phyloP scores from a whole-genome alignment of 108 stramenopile genomes.

The Parmales sp. region DNA sequence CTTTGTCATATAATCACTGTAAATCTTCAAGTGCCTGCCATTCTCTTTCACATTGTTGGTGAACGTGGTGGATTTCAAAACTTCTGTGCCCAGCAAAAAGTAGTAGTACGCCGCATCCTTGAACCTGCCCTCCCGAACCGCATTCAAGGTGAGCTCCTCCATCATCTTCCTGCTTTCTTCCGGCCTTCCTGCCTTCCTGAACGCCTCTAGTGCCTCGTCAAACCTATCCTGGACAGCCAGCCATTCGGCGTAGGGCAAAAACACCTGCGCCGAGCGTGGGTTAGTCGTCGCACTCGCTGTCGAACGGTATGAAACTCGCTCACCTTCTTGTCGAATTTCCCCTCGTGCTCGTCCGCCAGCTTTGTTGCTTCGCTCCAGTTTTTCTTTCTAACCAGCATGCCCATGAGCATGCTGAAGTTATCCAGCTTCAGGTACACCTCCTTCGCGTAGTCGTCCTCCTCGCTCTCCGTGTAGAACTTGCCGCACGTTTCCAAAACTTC shows the following conservation, averaged over 20 bases:
- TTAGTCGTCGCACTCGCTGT: neutral
- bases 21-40: neutral
- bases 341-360: slow-evolving; percentile 32
- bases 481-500: slow-evolving; percentile 33
- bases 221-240: slow-evolving; percentile 46
- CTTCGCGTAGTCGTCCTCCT: slow-evolving; percentile 28
- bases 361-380: slow-evolving; percentile 47
- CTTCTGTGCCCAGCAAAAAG: slow-evolving; percentile 30
- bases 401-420: slow-evolving; percentile 24
- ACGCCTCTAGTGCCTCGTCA: slow-evolving; percentile 46
- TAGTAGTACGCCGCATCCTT: slow-evolving; percentile 50
- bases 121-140: slow-evolving; percentile 39
- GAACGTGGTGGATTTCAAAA: neutral
- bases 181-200: slow-evolving; percentile 32
- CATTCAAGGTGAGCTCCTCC: slow-evolving; percentile 34
- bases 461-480: slow-evolving; percentile 13
- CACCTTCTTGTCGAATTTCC: slow-evolving; percentile 22
- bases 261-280: slow-evolving; percentile 9
- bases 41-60: slow-evolving; percentile 13
- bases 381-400: slow-evolving; percentile 18
- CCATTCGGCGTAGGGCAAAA: slow-evolving; percentile 49
- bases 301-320: neutral
- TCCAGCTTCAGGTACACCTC: slow-evolving; percentile 47
- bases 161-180: slow-evolving; percentile 32
- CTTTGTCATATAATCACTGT: slow-evolving; percentile 16